phyloP scores from a whole-genome alignment of 495 filamentous ascomycete species.

The Penicillium atrosanguineum region DNA sequence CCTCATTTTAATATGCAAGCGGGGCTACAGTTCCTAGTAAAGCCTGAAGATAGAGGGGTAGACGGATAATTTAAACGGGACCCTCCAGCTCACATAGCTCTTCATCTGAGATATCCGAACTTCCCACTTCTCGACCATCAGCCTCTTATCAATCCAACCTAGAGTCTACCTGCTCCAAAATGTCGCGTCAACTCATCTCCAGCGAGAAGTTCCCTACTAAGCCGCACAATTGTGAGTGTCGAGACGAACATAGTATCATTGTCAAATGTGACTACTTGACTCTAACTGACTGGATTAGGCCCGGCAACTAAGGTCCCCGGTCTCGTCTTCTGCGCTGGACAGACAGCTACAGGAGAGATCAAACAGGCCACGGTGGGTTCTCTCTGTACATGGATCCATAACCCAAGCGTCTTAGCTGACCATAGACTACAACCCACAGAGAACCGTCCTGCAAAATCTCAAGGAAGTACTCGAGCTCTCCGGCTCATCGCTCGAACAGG shows the following conservation, averaged over 20 bases:
- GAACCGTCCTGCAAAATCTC: conserved; percentile 54
- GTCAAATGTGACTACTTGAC: conserved; percentile 32
- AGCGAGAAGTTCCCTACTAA: conserved; percentile 42
- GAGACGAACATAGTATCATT: too few relatives aligned
- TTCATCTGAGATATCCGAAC: neutral
- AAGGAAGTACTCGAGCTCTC: conserved; percentile 61
- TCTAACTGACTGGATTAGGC: conserved; percentile 18
- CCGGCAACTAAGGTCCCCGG: conserved; percentile 38
- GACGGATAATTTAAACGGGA: conserved; percentile 4
- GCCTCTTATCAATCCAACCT: too few relatives aligned
- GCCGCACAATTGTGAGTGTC: conserved; percentile 36
- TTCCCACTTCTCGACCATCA: neutral
- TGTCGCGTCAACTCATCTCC: conserved; percentile 42
- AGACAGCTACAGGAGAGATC: conserved; percentile 42
- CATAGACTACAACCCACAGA: conserved; percentile 5
- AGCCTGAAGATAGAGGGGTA: neutral
- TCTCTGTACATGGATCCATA: too few relatives aligned
- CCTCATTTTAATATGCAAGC: neutral
- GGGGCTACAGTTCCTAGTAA: neutral
- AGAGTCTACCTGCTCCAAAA: conserved; percentile 18
- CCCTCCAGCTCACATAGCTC: neutral
- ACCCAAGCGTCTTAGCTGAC: neutral
- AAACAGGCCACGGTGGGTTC: conserved; percentile 37
- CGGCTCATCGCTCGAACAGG: conserved; percentile 57
- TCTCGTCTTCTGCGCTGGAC: conserved; percentile 41